Conservation (phyloP, 192 early-diverging fungal genomes). For the Linderina pennispora region DNA sequence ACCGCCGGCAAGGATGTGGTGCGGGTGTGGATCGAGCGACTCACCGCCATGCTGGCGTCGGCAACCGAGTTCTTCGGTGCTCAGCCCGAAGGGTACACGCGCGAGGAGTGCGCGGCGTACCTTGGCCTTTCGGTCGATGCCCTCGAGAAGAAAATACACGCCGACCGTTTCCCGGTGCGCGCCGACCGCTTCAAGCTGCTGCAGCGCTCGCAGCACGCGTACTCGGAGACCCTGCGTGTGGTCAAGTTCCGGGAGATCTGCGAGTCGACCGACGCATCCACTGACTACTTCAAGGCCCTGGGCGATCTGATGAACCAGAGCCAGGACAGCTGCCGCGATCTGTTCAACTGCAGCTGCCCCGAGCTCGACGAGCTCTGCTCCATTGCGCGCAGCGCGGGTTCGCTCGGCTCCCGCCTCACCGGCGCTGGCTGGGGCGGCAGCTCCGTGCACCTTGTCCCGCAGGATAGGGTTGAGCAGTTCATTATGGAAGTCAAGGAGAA, state of each 20-base stretch:
- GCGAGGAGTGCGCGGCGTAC: slow-evolving; percentile 19
- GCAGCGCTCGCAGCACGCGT: slow-evolving; percentile 78
- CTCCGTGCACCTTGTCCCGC: slow-evolving; percentile 67
- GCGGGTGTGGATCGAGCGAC: slow-evolving; percentile 26
- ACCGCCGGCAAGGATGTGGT: slow-evolving; percentile 1
- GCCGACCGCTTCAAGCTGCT: slow-evolving; percentile 67
- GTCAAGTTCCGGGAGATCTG: slow-evolving; percentile 41
- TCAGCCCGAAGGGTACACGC: slow-evolving; percentile 26
- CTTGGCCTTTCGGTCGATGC: slow-evolving; percentile 18
- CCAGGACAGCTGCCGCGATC: slow-evolving; percentile 72
- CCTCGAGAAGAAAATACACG: slow-evolving; percentile 36
- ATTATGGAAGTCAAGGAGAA: slow-evolving; percentile 57
- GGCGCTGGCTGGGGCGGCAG: slow-evolving; percentile 95
- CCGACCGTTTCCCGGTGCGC: slow-evolving; percentile 51
- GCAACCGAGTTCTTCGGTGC: slow-evolving; percentile 8
- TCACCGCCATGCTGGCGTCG: slow-evolving; percentile 17
- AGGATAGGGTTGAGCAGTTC: slow-evolving; percentile 54
- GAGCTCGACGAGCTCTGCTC: slow-evolving; percentile 76
- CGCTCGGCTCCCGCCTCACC: slow-evolving; percentile 79
- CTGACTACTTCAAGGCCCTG: slow-evolving; percentile 43
- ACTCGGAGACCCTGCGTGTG: slow-evolving; percentile 70
- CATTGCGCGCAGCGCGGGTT: slow-evolving; percentile 59
- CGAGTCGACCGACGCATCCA: slow-evolving; percentile 14
- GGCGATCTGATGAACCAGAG: slow-evolving; percentile 89
- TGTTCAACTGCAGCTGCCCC: slow-evolving; percentile 74